Evolutionary conservation across 805 yeast species (phyloP), one percentile per base, ranked within the genome.

Genomic region (Suhomyces sp.): DNA sequence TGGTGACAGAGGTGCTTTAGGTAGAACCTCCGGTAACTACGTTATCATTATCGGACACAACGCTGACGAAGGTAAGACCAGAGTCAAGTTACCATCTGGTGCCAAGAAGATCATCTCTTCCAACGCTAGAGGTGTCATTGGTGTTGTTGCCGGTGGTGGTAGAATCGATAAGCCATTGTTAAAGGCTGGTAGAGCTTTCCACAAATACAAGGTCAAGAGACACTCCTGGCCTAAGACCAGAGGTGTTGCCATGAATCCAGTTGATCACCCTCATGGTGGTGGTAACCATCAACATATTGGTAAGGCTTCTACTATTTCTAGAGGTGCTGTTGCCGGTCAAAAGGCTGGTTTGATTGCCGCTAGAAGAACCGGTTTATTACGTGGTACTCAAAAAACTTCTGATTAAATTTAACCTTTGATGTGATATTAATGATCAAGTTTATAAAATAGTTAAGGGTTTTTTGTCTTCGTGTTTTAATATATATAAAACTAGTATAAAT

Each of bases 201-300:
- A 91, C 90, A 91, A 91, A 81, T 90, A 84, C 93, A 90, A 76
- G 77, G 95, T 90, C 65, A 93, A 93, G 95, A 83, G 98, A 80
- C 88, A 93, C 95, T 88, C 96, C 56, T 93, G 98, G 98, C 98
- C 98, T 77, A 90, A 88, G 86, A 93, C 98, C 68, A 88, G 98
- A 81, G 98, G 98, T 91, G 98, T 91, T 71, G 98, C 98, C 72
- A 91, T 93, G 98, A 91, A 91, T 81, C 98, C 98, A 74, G 98
- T 91, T 73, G 98, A 91, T 74, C 98, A 91, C 81, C 98, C 98
- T 73, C 98, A 91, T 76, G 98, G 98, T 87, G 98, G 98, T 91
- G 98, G 98, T 91, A 90, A 90, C 96, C 98, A 91, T 77, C 98
- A 91, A 81, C 98, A 91, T 76, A 91, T 90, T 79, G 98, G 98